A percentile compares a stretch with the other conserved stretches of the same genome.
Conservation (phyloP, 176 grass and related monocot genomes). For the Sorghum bicolor region Sorghum_bicolor_NCBIv3 NC_012872.2:67170501-67171000, state of each 20-base stretch:
- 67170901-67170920: not conserved
- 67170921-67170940: constrained; percentile 2
- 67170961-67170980: not conserved
- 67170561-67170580: constrained; percentile 9
- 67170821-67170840: constrained; percentile 36
- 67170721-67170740: constrained; percentile 45
- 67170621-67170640: constrained; percentile 32
- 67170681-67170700: constrained; percentile 36
- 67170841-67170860: not conserved
- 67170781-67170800: constrained; percentile 67
- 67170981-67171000: not conserved
- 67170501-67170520: not conserved
- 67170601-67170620: not conserved
- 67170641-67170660: constrained; percentile 31
- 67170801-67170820: constrained; percentile 28
- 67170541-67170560: not conserved
- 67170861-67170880: constrained; percentile 20
- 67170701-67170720: constrained; percentile 62
- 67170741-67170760: constrained; percentile 27
- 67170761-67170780: constrained; percentile 26
- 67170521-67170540: not conserved
- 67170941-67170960: not conserved
- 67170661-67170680: constrained; percentile 4
- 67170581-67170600: constrained; percentile 34
- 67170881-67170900: constrained; percentile 6